Percentiles rank a stretch among this genome's conserved stretches.
phyloP scores from a whole-genome alignment of 495 filamentous ascomycete genomes.

The Darksidea phi region DNA sequence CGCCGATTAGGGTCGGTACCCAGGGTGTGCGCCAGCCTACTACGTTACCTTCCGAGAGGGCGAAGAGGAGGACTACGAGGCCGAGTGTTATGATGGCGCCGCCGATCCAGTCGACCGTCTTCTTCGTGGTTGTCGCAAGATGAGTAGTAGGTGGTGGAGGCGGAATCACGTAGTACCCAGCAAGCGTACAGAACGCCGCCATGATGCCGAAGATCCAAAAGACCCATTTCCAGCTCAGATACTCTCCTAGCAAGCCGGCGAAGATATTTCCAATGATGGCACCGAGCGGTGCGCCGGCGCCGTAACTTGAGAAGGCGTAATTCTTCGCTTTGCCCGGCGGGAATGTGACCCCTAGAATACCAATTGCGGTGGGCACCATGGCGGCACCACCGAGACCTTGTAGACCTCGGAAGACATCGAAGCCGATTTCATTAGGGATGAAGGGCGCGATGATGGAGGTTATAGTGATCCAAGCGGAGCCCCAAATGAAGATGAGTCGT shows the following conservation, averaged over 20 bases:
- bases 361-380: constrained; percentile 54
- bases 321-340: constrained; percentile 62
- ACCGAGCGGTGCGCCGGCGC: constrained; percentile 46
- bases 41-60: constrained; percentile 62
- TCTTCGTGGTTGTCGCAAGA: constrained; percentile 12
- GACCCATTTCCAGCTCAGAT: constrained; percentile 60
- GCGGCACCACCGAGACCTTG: constrained; percentile 44
- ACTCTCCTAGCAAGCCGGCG: constrained; percentile 55
- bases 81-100: constrained; percentile 42
- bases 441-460: constrained; percentile 40
- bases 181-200: constrained; percentile 33
- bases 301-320: constrained; percentile 53
- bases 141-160: constrained; percentile 18
- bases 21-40: constrained; percentile 68
- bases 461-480: constrained; percentile 40
- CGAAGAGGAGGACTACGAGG: constrained; percentile 57
- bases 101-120: constrained; percentile 43
- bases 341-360: constrained; percentile 61
- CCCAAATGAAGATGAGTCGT: constrained; percentile 42
- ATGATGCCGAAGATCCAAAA: constrained; percentile 44
- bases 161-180: constrained; percentile 41
- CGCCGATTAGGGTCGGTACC: constrained; percentile 61
- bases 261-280: constrained; percentile 57
- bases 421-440: constrained; percentile 42
- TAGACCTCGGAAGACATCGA: constrained; percentile 43